These are phyloP conservation scores for Collariella sp. DNA, from an alignment of 495 filamentous ascomycete genomes.

Conservation along the genomic window DNA sequence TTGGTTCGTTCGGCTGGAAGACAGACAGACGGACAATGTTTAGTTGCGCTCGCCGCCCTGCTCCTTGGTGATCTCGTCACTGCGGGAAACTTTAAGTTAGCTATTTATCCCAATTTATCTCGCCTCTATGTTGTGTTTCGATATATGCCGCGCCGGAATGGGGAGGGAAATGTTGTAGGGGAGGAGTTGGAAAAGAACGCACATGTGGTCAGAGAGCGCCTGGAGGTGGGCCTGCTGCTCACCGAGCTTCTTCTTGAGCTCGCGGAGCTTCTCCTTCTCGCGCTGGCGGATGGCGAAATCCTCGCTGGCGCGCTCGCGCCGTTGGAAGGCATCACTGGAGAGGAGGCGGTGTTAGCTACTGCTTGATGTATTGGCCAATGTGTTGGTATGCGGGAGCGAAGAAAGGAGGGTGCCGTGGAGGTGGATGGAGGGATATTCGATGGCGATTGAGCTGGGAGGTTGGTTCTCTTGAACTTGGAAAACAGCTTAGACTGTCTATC, in stretches of 20 bases:
- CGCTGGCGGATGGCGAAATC: slow-evolving; percentile 71
- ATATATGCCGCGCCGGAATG: neutral
- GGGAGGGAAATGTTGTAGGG: neutral
- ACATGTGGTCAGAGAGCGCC: slow-evolving; percentile 80
- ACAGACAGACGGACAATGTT: neutral
- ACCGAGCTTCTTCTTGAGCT: slow-evolving; percentile 66
- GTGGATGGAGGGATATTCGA: too few relatives aligned
- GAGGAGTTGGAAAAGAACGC: slow-evolving; percentile 21
- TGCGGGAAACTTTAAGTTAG: slow-evolving; percentile 22
- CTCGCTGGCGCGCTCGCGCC: slow-evolving; percentile 82
- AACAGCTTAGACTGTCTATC: too few relatives aligned
- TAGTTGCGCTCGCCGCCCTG: slow-evolving; percentile 72
- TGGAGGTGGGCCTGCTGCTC: slow-evolving; percentile 75
- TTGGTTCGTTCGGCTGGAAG: neutral
- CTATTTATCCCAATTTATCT: too few relatives aligned
- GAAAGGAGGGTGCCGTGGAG: too few relatives aligned
- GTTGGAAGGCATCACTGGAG: slow-evolving; percentile 78
- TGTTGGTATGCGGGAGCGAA: too few relatives aligned
- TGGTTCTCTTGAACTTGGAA: too few relatives aligned
- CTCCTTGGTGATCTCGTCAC: slow-evolving; percentile 58
- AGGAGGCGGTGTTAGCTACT: too few relatives aligned
- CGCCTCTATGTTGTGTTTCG: too few relatives aligned
- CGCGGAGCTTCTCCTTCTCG: slow-evolving; percentile 74
- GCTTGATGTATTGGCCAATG: too few relatives aligned
- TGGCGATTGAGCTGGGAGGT: neutral